Evolutionary conservation across 805 yeast species (phyloP).

Genomic region (Saturnispora hagleri): DNA sequence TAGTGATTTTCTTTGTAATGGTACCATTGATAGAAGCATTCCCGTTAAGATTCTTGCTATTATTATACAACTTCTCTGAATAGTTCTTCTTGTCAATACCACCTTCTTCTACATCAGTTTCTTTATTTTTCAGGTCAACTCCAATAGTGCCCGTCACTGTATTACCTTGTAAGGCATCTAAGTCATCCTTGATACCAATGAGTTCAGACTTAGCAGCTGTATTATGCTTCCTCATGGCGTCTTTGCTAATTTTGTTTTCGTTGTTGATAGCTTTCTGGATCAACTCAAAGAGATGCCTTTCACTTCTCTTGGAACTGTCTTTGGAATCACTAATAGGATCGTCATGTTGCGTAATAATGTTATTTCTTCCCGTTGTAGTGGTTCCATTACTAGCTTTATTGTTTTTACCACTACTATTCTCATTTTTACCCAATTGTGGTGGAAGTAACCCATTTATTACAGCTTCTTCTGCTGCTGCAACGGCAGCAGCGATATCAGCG

Average conservation of each 20-base stretch:
- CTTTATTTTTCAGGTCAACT: background rate
- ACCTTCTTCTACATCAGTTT: background rate
- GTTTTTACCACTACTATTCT: background rate
- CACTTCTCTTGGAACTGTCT: background rate
- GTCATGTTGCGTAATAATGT: background rate
- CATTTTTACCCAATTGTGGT: background rate
- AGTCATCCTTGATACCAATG: background rate
- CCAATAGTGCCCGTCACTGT: background rate
- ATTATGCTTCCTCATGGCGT: background rate
- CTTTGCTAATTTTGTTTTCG: background rate
- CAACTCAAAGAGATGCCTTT: background rate
- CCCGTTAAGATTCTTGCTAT: background rate
- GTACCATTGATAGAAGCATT: background rate
- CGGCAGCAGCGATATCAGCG: conserved; percentile 22
- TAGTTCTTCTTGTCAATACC: background rate
- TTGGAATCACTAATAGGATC: background rate
- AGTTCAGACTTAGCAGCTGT: background rate
- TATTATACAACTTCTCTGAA: background rate
- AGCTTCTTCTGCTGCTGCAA: conserved; percentile 22
- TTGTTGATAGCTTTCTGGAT: conserved; percentile 7
- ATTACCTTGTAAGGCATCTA: background rate
- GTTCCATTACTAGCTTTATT: background rate
- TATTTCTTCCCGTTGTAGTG: background rate
- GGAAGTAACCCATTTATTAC: conserved; percentile 2
- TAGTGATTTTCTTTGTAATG: background rate